Conservation (phyloP, 495 filamentous ascomycete species). For the Endocarpon pusillum region DNA sequence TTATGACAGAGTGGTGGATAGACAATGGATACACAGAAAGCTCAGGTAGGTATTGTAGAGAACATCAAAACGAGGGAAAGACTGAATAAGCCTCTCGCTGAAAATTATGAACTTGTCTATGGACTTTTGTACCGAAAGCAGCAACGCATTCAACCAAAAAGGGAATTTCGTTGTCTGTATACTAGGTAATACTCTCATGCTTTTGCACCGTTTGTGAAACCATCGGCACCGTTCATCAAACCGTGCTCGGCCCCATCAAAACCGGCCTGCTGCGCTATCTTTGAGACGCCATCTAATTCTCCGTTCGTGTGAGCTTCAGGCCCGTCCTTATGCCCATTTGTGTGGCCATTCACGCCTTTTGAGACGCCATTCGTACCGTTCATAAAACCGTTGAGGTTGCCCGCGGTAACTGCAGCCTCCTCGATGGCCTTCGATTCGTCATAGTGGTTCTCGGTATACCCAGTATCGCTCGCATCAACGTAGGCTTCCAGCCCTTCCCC, state of each 20-base stretch:
- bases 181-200: conserved; percentile 7
- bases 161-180: too few species aligned
- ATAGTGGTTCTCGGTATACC: conserved; percentile 30
- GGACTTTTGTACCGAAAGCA: too few species aligned
- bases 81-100: too few species aligned
- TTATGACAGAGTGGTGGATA: too few species aligned
- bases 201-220: conserved; percentile 10
- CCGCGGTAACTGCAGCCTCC: conserved; percentile 15
- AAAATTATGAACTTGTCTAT: too few species aligned
- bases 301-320: conserved; percentile 5
- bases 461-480: conserved; percentile 44
- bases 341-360: conserved; percentile 10
- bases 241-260: conserved; percentile 4
- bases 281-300: conserved; percentile 6
- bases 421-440: conserved; percentile 18
- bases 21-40: too few species aligned
- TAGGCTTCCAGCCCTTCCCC: conserved; percentile 43
- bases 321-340: conserved; percentile 5
- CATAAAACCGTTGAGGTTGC: conserved; percentile 14
- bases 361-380: conserved; percentile 8
- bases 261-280: conserved; percentile 8
- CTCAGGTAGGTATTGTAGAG: too few species aligned
- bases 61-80: too few species aligned
- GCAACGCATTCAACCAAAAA: too few species aligned
- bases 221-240: conserved; percentile 14